phyloP scores from a whole-genome alignment of 306 rosid species.

The Castanea sativa region DNA sequence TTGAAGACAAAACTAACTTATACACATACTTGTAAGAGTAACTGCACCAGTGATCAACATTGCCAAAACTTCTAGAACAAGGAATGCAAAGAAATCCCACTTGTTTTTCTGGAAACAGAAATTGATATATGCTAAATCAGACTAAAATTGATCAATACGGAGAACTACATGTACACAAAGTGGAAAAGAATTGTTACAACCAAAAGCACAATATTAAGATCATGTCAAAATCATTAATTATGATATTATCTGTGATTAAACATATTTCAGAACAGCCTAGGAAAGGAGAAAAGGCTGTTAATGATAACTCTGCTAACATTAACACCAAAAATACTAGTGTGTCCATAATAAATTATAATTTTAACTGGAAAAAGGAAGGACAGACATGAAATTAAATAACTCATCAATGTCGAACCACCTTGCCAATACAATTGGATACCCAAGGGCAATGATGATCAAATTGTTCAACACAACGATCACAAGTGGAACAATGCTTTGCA shows the following conservation, averaged over 20 bases:
- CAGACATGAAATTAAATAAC: constrained; percentile 10
- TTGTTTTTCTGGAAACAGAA: constrained; percentile 79
- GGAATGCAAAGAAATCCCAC: constrained; percentile 88
- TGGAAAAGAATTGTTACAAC: background rate
- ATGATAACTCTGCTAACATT: background rate
- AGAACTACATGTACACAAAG: constrained; percentile 1
- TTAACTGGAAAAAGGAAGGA: background rate
- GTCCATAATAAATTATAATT: background rate
- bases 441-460: constrained; percentile 99
- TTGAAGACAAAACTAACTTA: constrained; percentile 3
- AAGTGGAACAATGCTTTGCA: constrained; percentile 95
- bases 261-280: background rate
- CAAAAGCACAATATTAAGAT: background rate
- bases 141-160: constrained; percentile 7
- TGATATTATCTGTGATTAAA: background rate
- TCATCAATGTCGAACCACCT: constrained; percentile 48
- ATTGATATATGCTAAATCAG: constrained; percentile 10
- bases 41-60: constrained; percentile 91
- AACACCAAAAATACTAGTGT: background rate
- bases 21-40: constrained; percentile 69
- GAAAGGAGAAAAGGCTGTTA: background rate
- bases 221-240: constrained; percentile 3
- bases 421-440: constrained; percentile 99
- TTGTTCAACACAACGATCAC: constrained; percentile 95
- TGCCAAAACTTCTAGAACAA: constrained; percentile 79